Evolutionary conservation across 345 rosid species (phyloP).

Genomic region (Gossypium raimondii): DNA sequence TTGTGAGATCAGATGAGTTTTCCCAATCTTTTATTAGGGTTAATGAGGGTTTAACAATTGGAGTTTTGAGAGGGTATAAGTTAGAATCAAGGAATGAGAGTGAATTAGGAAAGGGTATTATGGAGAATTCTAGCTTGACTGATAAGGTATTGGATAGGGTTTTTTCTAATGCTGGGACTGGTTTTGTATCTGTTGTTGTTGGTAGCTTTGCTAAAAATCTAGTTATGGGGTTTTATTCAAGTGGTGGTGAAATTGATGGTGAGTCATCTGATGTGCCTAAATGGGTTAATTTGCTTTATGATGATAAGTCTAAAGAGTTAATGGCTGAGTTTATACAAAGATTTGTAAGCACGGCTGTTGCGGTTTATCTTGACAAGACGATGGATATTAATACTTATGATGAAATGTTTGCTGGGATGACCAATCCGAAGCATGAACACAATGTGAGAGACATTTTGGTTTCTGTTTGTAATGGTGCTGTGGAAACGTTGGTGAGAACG

Average conservation of each 20-base stretch:
- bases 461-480: constrained; percentile 68
- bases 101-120: constrained; percentile 16
- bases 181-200: constrained; percentile 73
- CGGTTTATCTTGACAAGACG: constrained; percentile 90
- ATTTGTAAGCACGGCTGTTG: constrained; percentile 73
- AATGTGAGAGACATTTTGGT: constrained; percentile 63
- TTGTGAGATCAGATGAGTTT: constrained; percentile 61
- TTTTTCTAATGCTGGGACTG: constrained; percentile 66
- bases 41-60: constrained; percentile 64
- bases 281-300: constrained; percentile 56
- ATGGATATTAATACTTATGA: constrained; percentile 74
- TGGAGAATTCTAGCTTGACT: constrained; percentile 30
- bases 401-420: constrained; percentile 72
- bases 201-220: constrained; percentile 95
- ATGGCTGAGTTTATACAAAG: constrained; percentile 73
- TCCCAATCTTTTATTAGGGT: constrained; percentile 47
- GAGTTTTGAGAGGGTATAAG: constrained; percentile 55
- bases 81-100: constrained; percentile 22
- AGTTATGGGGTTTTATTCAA: constrained; percentile 69
- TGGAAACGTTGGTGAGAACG: constrained; percentile 72
- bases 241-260: constrained; percentile 24
- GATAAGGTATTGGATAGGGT: constrained; percentile 68
- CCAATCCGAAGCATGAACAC: constrained; percentile 76
- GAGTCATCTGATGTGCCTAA: constrained; percentile 32
- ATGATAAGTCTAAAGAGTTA: constrained; percentile 61